Percentiles rank a stretch among this genome's conserved stretches.
These are phyloP conservation scores for Bruguiera gymnorhiza DNA, from an alignment of 345 rosid genomes.

Conservation along the genomic window DNA sequence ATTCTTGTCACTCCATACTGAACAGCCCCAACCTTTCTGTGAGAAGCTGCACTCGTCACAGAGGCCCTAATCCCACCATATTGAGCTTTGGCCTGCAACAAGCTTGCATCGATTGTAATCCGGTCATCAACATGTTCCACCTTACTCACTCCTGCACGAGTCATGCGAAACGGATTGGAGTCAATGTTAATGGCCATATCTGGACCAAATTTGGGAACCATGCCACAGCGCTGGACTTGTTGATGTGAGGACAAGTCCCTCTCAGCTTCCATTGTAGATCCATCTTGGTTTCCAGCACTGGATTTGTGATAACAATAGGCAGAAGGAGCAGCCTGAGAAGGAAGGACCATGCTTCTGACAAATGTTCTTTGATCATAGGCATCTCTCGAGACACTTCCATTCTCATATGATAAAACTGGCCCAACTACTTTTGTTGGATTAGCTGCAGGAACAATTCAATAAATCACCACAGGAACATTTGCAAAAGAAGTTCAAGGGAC, in stretches of 20 bases:
- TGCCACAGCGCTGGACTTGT: constrained; percentile 51
- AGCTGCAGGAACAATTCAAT: constrained; percentile 34
- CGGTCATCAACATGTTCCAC: constrained; percentile 52
- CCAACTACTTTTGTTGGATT: constrained; percentile 69
- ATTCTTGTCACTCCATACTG: constrained; percentile 69
- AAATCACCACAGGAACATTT: background rate
- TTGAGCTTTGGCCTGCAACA: constrained; percentile 55
- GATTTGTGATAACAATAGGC: constrained; percentile 38
- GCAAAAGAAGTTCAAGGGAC: background rate
- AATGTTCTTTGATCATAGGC: constrained; percentile 64
- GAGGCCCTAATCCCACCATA: constrained; percentile 54
- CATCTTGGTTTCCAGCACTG: constrained; percentile 52
- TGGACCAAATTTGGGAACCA: constrained; percentile 50
- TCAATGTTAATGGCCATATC: constrained; percentile 78
- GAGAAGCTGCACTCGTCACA: constrained; percentile 38
- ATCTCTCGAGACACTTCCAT: constrained; percentile 46
- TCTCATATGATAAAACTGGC: constrained; percentile 38
- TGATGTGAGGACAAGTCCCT: constrained; percentile 48
- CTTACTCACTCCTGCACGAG: constrained; percentile 55
- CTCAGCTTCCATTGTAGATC: constrained; percentile 41
- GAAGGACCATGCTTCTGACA: constrained; percentile 46
- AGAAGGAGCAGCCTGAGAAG: constrained; percentile 46
- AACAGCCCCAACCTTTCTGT: constrained; percentile 73
- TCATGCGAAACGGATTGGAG: constrained; percentile 70
- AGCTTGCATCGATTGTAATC: constrained; percentile 50